Conservation (phyloP, 352 stramenopile genomes). For the Globisporangium acanthophoron region DNA sequence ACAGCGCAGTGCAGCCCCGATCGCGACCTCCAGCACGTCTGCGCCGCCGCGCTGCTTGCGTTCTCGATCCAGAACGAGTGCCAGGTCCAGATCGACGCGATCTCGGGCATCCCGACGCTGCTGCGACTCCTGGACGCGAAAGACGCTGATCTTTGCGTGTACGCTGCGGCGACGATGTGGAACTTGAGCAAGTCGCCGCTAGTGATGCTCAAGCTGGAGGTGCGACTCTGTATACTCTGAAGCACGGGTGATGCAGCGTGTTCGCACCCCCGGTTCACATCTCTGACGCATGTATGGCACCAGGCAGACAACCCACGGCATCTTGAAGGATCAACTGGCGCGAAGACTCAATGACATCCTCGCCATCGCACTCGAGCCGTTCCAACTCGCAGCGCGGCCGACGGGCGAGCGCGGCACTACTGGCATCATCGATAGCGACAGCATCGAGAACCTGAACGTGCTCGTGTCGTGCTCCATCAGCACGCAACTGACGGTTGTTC, state of each 20-base stretch:
- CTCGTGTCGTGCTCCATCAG: constrained; percentile 46
- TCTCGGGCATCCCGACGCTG: constrained; percentile 38
- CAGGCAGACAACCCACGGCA: constrained; percentile 49
- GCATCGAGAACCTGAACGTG: constrained; percentile 45
- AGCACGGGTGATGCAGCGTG: neutral
- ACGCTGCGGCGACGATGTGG: constrained; percentile 51
- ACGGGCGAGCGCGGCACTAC: constrained; percentile 40
- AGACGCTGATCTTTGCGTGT: constrained; percentile 41
- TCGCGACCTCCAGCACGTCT: constrained; percentile 30
- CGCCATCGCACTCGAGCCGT: constrained; percentile 38
- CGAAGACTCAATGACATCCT: constrained; percentile 48
- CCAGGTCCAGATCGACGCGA: constrained; percentile 53
- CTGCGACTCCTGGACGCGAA: constrained; percentile 38
- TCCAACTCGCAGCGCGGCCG: constrained; percentile 30
- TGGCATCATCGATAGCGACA: constrained; percentile 46
- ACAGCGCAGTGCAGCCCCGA: constrained; percentile 24
- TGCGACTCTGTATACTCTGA: neutral
- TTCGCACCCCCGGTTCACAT: neutral
- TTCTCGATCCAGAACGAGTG: constrained; percentile 72
- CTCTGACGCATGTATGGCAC: neutral
- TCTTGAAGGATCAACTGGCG: constrained; percentile 52
- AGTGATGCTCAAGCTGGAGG: constrained; percentile 66
- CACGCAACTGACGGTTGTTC: constrained; percentile 35
- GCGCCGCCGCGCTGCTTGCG: constrained; percentile 45
- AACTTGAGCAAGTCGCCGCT: constrained; percentile 63